Evolutionary conservation across 495 filamentous ascomycete genomes (phyloP).

Genomic region (Neurospora sp.): DNA sequence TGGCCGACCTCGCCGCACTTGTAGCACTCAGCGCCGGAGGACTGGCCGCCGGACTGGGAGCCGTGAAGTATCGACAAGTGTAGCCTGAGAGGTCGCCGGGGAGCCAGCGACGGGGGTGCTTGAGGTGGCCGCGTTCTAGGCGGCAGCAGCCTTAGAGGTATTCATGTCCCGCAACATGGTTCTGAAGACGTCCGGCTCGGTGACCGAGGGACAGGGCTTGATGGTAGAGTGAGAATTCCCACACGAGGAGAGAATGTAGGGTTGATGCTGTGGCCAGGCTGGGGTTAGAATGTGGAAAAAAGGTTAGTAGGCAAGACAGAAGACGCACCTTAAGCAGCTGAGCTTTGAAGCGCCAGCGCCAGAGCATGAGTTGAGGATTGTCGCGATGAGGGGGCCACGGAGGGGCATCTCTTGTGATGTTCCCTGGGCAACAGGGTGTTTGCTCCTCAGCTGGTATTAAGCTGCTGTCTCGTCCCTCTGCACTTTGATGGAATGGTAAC

Average conservation of each 20-base stretch:
- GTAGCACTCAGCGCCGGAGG: slow-evolving; percentile 67
- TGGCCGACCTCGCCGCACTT: slow-evolving; percentile 97
- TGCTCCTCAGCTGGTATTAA: background rate
- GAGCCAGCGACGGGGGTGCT: too few relatives aligned
- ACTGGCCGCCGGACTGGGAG: slow-evolving; percentile 34
- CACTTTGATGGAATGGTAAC: background rate
- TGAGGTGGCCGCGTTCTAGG: too few relatives aligned
- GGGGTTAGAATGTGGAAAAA: background rate
- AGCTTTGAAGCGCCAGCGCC: background rate
- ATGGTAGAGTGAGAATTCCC: background rate
- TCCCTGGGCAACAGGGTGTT: background rate
- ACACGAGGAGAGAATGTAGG: background rate
- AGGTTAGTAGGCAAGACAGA: background rate
- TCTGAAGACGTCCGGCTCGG: too few relatives aligned
- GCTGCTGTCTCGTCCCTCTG: background rate
- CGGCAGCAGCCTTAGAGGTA: too few relatives aligned
- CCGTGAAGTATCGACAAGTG: too few relatives aligned
- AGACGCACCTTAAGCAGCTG: background rate
- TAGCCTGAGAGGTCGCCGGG: too few relatives aligned
- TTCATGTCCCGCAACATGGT: too few relatives aligned
- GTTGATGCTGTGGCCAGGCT: background rate
- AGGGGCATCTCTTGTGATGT: background rate
- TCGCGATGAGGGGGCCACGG: background rate
- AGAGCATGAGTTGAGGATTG: background rate
- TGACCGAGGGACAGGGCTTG: slow-evolving; percentile 28